These are phyloP conservation scores for Aspergillus baeticus DNA, from an alignment of 495 filamentous ascomycete genomes.

Conservation along the genomic window DNA sequence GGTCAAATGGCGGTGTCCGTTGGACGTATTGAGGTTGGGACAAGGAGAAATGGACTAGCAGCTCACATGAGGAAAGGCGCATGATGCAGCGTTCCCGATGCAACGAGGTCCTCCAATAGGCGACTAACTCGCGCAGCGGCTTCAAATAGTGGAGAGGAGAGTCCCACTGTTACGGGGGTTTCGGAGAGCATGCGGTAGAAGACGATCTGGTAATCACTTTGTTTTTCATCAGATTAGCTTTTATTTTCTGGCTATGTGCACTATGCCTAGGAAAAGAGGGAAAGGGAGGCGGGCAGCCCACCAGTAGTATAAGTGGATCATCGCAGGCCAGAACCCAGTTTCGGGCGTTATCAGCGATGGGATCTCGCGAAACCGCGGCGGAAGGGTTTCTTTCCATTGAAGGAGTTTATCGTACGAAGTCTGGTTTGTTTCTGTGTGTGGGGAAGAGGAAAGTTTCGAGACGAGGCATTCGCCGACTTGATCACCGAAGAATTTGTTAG, in stretches of 20 bases:
- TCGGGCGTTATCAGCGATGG: neutral
- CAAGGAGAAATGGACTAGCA: neutral
- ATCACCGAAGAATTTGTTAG: neutral
- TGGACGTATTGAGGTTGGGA: too few relatives aligned
- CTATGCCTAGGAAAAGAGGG: too few relatives aligned
- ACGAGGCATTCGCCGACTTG: conserved; percentile 3
- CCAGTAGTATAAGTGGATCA: neutral
- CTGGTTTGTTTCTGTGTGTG: neutral
- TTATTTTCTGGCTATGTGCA: too few relatives aligned
- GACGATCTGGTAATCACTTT: conserved; percentile 5
- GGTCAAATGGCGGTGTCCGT: too few relatives aligned
- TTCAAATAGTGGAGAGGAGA: neutral
- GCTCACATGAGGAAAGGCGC: conserved; percentile 3
- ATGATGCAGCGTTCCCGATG: neutral
- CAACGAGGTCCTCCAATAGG: neutral
- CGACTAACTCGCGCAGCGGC: neutral
- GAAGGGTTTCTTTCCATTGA: neutral
- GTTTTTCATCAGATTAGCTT: neutral
- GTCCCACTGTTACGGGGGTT: neutral
- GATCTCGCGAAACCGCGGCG: neutral
- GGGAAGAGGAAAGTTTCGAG: neutral
- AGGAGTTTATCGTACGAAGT: neutral
- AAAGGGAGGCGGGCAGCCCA: neutral
- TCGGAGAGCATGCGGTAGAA: conserved; percentile 9
- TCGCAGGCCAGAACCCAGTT: neutral